Evolutionary conservation across 164 flowering plant species (phyloP), one percentile per base, ranked within the genome.

Genomic region (Magnolia officinalis): DNA sequence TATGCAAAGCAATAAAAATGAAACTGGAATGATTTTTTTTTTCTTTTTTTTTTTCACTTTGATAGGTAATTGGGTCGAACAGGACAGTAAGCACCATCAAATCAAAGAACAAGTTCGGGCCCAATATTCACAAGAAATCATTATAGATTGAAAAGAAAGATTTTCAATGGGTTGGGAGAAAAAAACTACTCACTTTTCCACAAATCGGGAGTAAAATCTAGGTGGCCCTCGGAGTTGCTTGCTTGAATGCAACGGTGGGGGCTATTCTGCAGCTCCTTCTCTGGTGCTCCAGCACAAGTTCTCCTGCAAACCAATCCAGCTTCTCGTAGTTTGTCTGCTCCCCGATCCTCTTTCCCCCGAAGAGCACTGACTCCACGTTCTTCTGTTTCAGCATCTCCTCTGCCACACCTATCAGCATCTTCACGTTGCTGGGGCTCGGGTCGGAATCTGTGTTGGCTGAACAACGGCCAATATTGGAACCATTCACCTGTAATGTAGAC

Each of bases 171-270:
- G n/a, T 18, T 68, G 71, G 50, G 71, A 9, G 49, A n/a, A 72
- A 59, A 59, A 61, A 31, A 31, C 24, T 24, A 61, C 75, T 77
- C 72, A 75, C 83, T 67, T 75, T 75, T 71, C 37, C 45, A 8
- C 24, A 50, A 70, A 45, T 70, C 4, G 72, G 23, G 61, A 55
- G 61, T 10, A 55, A 19, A 5, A 4, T 50, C 51, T 75, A 81
- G 37, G 73, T 50, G 55, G 77, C 58, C 67, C 82, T 89, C 11
- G 86, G 81, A 37, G 86, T 70, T 63, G 90, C 89, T 86, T 91
- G 99, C 84, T 96, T 96, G 89, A 96, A 90, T 58, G 92, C 98
- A 80, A 96, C 98, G 77, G 99, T 96, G 85, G 99, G 99, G 82
- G 97, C 94, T 71, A 94, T 90, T 78, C 99, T 82, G 87, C 91